Evolutionary conservation across 2,329 filamentous ascomycete genomes (phyloP).

Genomic region (Sarocladium strictum): DNA sequence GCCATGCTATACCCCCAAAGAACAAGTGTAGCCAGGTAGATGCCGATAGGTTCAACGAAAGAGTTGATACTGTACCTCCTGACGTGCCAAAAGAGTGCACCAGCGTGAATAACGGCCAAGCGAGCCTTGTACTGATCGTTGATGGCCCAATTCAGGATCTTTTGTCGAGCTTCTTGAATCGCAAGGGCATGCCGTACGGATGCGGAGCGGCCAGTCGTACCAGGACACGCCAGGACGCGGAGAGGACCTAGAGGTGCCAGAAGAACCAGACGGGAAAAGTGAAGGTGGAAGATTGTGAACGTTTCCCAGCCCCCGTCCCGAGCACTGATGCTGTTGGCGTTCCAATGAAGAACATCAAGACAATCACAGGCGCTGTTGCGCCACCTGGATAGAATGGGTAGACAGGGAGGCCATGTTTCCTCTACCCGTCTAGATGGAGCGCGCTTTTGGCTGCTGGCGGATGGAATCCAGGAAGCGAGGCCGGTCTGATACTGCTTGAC

Average conservation of each 20-base stretch:
- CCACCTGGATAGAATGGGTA: constrained; percentile 21
- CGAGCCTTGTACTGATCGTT: constrained; percentile 33
- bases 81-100: constrained; percentile 36
- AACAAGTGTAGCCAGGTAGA: constrained; percentile 28
- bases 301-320: constrained; percentile 43
- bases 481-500: constrained; percentile 19
- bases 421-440: background rate
- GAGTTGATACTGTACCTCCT: constrained; percentile 31
- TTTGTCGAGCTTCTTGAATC: background rate
- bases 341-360: constrained; percentile 51
- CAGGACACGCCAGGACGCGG: constrained; percentile 5
- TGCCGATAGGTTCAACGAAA: constrained; percentile 28
- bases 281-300: constrained; percentile 46
- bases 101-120: constrained; percentile 36
- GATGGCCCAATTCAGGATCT: constrained; percentile 25
- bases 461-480: constrained; percentile 22
- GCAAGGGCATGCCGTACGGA: background rate
- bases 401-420: constrained; percentile 13
- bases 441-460: constrained; percentile 9
- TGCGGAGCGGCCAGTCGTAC: background rate
- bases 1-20: constrained; percentile 29
- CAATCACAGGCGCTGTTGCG: constrained; percentile 36
- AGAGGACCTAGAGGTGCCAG: constrained; percentile 30
- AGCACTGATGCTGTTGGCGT: constrained; percentile 43
- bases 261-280: constrained; percentile 44